Evolutionary conservation across 306 rosid species (phyloP), one percentile per base, ranked within the genome.

Genomic region (Vigna hirtella): DNA sequence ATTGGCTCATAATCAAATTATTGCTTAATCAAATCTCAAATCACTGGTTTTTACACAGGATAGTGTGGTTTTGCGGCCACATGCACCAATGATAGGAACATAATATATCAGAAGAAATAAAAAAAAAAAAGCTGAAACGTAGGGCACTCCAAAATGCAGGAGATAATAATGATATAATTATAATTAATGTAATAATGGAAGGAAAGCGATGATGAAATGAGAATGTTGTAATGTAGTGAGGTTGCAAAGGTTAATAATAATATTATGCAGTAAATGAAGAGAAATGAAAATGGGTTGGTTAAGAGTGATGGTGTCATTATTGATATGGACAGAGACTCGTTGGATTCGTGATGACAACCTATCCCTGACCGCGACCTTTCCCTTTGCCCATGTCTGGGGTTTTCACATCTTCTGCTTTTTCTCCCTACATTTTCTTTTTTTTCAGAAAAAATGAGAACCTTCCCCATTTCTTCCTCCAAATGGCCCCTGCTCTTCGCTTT

Each of bases 311-410:
- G 7, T 77, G 76, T 82, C 42, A 83, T 78, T 66, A 50, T 77
- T 73, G 20, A 73, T 73, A 73, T 40, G 76, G 83, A 73, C 53
- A 50, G 45, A 58, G 70, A 74, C 78, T 70, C 69, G 77, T 55
- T 47, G 43, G 87, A 63, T 83, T 83, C 75, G 34, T 64, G 65
- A 79, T 75, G 82, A 63, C 84, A 75, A 61, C 84, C 67, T 69
- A 63, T 55, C 48, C 26, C 73, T 74, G 78, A 83, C 83, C 70
- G 0, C 20, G 49, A 67, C 81, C 77, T 73, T 73, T 78, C 28
- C 80, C 83, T 79, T 74, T 73, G 80, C 73, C 73, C 86, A 58
- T 78, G 55, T 73, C 77, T 79, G 10, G 4, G 61, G 67, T 72
- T 66, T 77, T 40, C 71, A 49, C 38, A 58, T 49, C 30, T 2